Conservation (phyloP, 495 filamentous ascomycete species). For the Schizothecium vesticola region DNA sequence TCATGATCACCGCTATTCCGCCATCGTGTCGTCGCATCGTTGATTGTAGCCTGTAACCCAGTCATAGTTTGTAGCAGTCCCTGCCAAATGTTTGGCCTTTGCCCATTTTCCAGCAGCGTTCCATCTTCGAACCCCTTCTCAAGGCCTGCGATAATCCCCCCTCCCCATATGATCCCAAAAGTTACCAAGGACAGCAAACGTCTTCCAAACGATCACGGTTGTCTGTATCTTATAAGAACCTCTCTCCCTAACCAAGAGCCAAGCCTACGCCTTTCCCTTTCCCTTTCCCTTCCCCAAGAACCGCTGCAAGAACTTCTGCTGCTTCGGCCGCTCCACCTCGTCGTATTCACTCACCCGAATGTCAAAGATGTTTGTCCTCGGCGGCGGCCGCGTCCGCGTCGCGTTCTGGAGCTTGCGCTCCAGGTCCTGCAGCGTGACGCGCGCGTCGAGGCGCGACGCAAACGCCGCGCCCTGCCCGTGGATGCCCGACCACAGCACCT, state of each 20-base stretch:
- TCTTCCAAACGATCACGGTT: background rate
- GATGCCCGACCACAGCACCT: slow-evolving; percentile 63
- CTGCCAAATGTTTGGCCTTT: background rate
- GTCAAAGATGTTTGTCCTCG: slow-evolving; percentile 54
- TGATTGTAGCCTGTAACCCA: background rate
- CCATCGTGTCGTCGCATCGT: background rate
- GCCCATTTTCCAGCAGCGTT: background rate
- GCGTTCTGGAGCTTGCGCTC: slow-evolving; percentile 64
- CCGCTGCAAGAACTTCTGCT: slow-evolving; percentile 41
- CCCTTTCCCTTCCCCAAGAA: slow-evolving; percentile 33
- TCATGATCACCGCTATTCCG: background rate
- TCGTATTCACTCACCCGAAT: slow-evolving; percentile 23
- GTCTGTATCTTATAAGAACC: background rate
- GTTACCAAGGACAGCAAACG: too few relatives aligned
- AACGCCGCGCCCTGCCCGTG: slow-evolving; percentile 67
- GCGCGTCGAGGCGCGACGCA: slow-evolving; percentile 66
- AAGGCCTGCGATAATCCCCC: background rate
- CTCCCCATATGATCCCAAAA: background rate
- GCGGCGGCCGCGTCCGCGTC: slow-evolving; percentile 60
- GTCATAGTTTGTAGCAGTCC: background rate
- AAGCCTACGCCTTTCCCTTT: background rate
- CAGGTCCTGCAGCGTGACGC: slow-evolving; percentile 64
- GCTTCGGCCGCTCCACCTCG: slow-evolving; percentile 26
- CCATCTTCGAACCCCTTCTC: background rate
- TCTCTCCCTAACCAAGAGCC: background rate